phyloP scores from a whole-genome alignment of 306 rosid species.

The Cotoneaster glaucophyllus region DNA sequence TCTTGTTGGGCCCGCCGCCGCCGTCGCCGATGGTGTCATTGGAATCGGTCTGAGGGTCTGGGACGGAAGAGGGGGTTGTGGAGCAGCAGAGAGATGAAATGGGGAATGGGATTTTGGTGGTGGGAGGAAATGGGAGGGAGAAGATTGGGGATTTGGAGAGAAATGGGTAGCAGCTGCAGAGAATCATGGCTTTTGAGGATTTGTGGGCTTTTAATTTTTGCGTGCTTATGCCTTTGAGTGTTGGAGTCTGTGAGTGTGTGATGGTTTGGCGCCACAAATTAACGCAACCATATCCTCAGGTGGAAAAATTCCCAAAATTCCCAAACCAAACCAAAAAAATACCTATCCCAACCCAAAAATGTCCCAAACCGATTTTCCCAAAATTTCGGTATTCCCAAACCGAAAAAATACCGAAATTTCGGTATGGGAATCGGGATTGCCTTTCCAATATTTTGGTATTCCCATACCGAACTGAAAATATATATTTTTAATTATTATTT shows the following conservation, averaged over 20 bases:
- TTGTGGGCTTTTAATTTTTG: background rate
- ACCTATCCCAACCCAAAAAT: no score
- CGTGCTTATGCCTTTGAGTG: background rate
- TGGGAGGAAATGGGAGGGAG: conserved; percentile 28
- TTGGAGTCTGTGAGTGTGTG: background rate
- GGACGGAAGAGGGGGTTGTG: conserved; percentile 15
- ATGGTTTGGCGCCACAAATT: conserved; percentile 28
- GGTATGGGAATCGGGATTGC: no score
- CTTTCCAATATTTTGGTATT: no score
- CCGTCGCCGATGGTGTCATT: background rate
- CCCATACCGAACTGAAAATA: no score
- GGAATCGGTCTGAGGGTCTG: background rate
- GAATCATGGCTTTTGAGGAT: conserved; percentile 17
- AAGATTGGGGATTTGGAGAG: conserved; percentile 10
- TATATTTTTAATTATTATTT: no score
- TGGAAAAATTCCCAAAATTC: no score
- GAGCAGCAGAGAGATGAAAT: conserved; percentile 21
- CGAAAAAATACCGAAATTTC: no score
- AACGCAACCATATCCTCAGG: background rate
- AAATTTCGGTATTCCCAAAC: no score
- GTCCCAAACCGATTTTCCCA: no score
- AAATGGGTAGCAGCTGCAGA: conserved; percentile 15
- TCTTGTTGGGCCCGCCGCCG: conserved; percentile 19
- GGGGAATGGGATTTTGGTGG: conserved; percentile 1
- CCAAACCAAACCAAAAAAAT: no score